Evolutionary conservation across 371 early-diverging fungal genomes (phyloP), one percentile per base, ranked within the genome.

Genomic region (Chytridium lagenaria): DNA sequence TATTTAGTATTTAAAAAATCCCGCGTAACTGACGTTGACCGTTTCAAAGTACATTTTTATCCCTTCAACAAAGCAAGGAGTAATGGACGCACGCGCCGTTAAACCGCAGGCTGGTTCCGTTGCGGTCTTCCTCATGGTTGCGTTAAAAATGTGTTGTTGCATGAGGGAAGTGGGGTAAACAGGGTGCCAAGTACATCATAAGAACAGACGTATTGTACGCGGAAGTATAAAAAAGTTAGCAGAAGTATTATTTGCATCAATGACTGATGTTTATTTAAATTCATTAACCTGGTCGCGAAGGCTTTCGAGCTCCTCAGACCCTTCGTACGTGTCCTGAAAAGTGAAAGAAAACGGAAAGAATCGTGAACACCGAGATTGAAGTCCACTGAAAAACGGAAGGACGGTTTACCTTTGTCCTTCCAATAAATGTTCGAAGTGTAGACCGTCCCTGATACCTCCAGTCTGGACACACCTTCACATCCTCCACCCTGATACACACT

Each of bases 391-490:
- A 15, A 63, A 33, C 2, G 10, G 19, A 36, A 19, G 19, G 22
- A 38, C n/a, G 38, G 36, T 2, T 57, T 70, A 68, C 89, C 78
- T 89, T 90, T 33, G 91, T 91, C 73, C 92, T 89, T 37, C 93
- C 92, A 78, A 95, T 87, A 68, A 97, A 78, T 26, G 94, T 90
- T 69, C 92, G 92, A 71, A 96, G 78, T 39, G 93, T 86, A 80
- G 88, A 89, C 74, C 90, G 90, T 12, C 92, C 83, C 76, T 96
- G 95, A 72, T 93, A 94, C 65, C 84, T 85, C 95, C 96, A 97
- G 75, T 96, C 96, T 36, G 87, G 86, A 75, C 92, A 92, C 26
- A 93, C 92, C 2, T 2, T 77, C 69, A n/a, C 26, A 66, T 26
- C 70, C 75, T 0, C 70, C 69, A 38, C 72, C 83, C 70, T 75